These are phyloP conservation scores for Teratosphaeria nubilosa DNA, from an alignment of 2,329 filamentous ascomycete species.

Conservation along the genomic window DNA sequence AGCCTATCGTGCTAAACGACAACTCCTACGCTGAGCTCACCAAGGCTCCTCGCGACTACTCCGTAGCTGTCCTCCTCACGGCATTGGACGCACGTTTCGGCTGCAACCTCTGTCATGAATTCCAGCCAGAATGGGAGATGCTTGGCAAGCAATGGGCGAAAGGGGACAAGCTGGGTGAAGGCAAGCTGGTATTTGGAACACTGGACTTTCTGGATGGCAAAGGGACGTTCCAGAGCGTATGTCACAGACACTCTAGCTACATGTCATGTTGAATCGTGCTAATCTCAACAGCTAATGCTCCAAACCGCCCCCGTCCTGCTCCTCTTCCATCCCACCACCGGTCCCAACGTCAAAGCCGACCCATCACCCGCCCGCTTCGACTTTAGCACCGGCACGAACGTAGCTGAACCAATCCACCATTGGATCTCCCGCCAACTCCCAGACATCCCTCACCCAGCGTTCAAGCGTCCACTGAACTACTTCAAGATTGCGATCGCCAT, in stretches of 20 bases:
- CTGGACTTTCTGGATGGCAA: constrained; percentile 83
- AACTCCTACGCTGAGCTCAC: constrained; percentile 66
- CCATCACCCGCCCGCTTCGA: constrained; percentile 68
- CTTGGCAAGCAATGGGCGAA: constrained; percentile 78
- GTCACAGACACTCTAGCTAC: constrained; percentile 12
- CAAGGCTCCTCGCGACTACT: constrained; percentile 69
- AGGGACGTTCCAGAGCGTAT: constrained; percentile 75
- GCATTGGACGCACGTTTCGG: constrained; percentile 75
- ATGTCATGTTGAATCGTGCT: constrained; percentile 6
- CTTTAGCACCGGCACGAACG: constrained; percentile 61
- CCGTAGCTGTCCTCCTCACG: constrained; percentile 71
- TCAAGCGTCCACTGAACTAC: constrained; percentile 83
- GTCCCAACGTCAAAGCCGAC: constrained; percentile 64
- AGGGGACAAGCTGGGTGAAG: constrained; percentile 66
- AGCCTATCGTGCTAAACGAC: constrained; percentile 71
- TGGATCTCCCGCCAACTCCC: constrained; percentile 75
- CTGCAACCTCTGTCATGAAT: constrained; percentile 77
- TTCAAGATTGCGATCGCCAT: constrained; percentile 58
- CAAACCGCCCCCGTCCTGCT: constrained; percentile 89
- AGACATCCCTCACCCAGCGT: constrained; percentile 59
- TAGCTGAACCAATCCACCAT: constrained; percentile 65
- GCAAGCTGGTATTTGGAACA: constrained; percentile 67
- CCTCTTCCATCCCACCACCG: constrained; percentile 74
- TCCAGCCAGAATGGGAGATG: constrained; percentile 89
- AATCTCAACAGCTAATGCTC: constrained; percentile 60